Conservation (phyloP, 768 basidiomycete species). For the Agrocybe praecox region DNA sequence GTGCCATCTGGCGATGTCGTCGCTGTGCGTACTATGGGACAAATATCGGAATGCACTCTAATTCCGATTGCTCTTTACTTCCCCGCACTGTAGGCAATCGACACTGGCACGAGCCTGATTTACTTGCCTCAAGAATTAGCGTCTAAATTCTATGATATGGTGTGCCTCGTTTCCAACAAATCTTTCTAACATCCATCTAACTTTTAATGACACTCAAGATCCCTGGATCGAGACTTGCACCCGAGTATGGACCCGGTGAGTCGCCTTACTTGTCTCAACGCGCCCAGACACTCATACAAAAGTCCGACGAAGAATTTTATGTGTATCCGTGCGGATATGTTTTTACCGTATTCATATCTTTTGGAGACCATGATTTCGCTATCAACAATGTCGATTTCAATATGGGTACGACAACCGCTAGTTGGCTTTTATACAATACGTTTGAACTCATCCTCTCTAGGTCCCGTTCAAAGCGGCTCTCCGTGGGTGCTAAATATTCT, state of each 20-base stretch:
- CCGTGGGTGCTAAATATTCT: conserved; percentile 18
- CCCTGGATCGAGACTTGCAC: conserved; percentile 43
- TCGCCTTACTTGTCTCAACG: not conserved
- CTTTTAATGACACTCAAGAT: no score
- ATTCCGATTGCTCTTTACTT: not conserved
- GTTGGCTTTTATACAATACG: not conserved
- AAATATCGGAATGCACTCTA: not conserved
- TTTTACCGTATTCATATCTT: conserved; percentile 40
- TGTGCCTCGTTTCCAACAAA: no score
- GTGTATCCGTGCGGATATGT: conserved; percentile 51
- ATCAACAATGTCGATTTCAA: conserved; percentile 57
- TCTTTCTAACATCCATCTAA: no score
- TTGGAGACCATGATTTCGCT: conserved; percentile 42
- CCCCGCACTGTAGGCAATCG: conserved; percentile 52
- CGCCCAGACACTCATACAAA: not conserved
- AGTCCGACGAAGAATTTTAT: conserved; percentile 44
- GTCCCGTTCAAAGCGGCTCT: conserved; percentile 21
- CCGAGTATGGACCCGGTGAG: conserved; percentile 44
- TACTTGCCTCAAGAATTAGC: conserved; percentile 53
- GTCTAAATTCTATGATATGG: conserved; percentile 46
- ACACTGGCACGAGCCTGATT: conserved; percentile 69
- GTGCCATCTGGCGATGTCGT: conserved; percentile 25
- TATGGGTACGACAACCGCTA: conserved; percentile 37
- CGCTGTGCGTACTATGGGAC: conserved; percentile 37
- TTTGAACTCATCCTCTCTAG: conserved; percentile 12